Conservation (phyloP, 73 alveolate species). For the Effrenium voratum region DNA sequence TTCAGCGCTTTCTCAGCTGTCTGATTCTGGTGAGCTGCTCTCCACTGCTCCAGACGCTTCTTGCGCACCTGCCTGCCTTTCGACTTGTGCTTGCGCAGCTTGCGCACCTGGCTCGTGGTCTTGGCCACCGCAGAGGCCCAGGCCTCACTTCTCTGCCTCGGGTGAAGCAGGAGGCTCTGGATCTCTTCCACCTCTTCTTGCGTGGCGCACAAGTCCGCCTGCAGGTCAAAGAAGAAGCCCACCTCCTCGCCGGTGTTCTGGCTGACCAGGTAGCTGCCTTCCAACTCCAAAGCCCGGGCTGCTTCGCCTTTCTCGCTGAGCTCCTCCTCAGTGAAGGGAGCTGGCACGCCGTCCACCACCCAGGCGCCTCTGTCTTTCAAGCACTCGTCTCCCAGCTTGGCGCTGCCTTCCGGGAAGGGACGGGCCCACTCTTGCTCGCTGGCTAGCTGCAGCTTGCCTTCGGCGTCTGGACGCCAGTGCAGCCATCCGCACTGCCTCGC, state of each 20-base stretch:
- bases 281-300: background rate
- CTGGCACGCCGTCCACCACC: background rate
- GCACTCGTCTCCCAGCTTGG: background rate
- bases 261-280: background rate
- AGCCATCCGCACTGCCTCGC: slow-evolving; percentile 1
- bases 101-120: background rate
- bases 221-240: background rate
- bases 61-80: too few relatives aligned
- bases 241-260: background rate
- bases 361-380: background rate
- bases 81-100: background rate
- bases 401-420: background rate
- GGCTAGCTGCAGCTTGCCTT: background rate
- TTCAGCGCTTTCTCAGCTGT: background rate
- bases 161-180: background rate
- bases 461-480: background rate
- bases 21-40: background rate
- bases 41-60: background rate
- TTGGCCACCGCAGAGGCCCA: background rate
- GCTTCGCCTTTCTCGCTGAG: background rate
- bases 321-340: background rate
- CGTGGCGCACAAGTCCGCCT: background rate
- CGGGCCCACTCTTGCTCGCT: background rate
- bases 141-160: background rate
- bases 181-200: background rate